Evolutionary conservation across 768 basidiomycete genomes (phyloP).

Genomic region (Xerocomellus chrysenteron): DNA sequence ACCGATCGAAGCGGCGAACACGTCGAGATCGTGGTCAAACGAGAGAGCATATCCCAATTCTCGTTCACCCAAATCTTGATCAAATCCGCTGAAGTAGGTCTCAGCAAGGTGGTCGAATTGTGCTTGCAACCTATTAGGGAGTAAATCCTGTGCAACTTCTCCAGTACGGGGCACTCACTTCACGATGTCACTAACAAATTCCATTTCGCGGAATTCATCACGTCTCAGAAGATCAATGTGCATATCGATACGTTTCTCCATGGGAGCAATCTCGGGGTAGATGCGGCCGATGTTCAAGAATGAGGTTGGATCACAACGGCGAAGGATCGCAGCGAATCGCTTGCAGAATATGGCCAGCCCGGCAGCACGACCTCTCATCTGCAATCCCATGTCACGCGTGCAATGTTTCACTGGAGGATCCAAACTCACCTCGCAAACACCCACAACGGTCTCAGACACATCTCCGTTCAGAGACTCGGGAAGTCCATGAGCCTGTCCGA

Average conservation of each 20-base stretch:
- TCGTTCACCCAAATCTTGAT: constrained; percentile 87
- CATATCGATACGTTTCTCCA: constrained; percentile 91
- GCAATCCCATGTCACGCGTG: not conserved
- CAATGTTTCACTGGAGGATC: not conserved
- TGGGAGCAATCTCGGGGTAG: constrained; percentile 77
- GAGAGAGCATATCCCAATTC: constrained; percentile 80
- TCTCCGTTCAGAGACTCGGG: constrained; percentile 82
- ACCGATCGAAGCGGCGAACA: constrained; percentile 89
- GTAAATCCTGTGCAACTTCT: not conserved
- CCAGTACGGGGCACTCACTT: constrained; percentile 58
- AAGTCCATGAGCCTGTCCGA: constrained; percentile 79
- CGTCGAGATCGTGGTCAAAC: constrained; percentile 91
- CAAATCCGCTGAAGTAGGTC: constrained; percentile 77
- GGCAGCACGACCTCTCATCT: constrained; percentile 85
- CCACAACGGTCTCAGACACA: constrained; percentile 86
- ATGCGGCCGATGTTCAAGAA: constrained; percentile 86
- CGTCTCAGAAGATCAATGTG: constrained; percentile 81
- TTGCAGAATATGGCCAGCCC: constrained; percentile 82
- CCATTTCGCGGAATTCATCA: constrained; percentile 91
- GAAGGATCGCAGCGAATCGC: constrained; percentile 83
- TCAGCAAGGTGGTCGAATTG: constrained; percentile 93
- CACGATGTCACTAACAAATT: constrained; percentile 86
- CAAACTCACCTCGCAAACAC: constrained; percentile 80
- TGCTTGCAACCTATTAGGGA: constrained; percentile 69
- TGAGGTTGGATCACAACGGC: constrained; percentile 76